Conservation (phyloP, 1,284 basidiomycete genomes). For the Cutaneotrichosporon curvatum region DNA sequence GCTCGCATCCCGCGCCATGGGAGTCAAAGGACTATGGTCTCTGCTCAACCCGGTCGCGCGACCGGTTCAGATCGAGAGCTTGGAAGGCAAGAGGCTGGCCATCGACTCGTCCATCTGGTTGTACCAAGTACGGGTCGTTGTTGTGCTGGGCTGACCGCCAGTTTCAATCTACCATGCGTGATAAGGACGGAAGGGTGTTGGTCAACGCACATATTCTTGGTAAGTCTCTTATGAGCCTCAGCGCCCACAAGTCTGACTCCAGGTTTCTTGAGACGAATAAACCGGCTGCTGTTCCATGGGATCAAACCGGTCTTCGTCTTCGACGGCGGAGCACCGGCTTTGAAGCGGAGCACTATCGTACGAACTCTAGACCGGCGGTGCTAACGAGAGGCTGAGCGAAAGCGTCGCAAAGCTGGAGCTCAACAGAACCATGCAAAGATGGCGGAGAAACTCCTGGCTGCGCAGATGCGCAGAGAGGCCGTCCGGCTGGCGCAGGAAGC, state of each 20-base stretch:
- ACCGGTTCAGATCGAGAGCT: slow-evolving; percentile 82
- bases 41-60: slow-evolving; percentile 83
- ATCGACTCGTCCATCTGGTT: slow-evolving; percentile 99
- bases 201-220: slow-evolving; percentile 93
- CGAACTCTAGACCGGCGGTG: slow-evolving; percentile 51
- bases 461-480: slow-evolving; percentile 86
- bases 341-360: slow-evolving; percentile 86
- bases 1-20: slow-evolving; percentile 54
- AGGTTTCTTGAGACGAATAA: slow-evolving; percentile 78
- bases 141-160: slow-evolving; percentile 46
- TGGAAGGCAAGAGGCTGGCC: slow-evolving; percentile 83
- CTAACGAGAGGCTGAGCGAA: slow-evolving; percentile 72
- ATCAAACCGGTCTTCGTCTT: slow-evolving; percentile 97
- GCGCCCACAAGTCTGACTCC: neutral
- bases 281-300: slow-evolving; percentile 91
- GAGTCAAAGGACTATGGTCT: slow-evolving; percentile 91
- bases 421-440: slow-evolving; percentile 72
- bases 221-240: slow-evolving; percentile 11
- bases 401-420: slow-evolving; percentile 79
- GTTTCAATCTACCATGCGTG: slow-evolving; percentile 97
- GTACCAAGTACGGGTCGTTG: slow-evolving; percentile 51
- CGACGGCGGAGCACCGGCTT: slow-evolving; percentile 81
- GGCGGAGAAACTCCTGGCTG: slow-evolving; percentile 85
- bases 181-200: slow-evolving; percentile 84
- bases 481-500: slow-evolving; percentile 60